Base-by-base conservation (phyloP, 106 monocot genomes). In the Allium fistulosum region DNA sequence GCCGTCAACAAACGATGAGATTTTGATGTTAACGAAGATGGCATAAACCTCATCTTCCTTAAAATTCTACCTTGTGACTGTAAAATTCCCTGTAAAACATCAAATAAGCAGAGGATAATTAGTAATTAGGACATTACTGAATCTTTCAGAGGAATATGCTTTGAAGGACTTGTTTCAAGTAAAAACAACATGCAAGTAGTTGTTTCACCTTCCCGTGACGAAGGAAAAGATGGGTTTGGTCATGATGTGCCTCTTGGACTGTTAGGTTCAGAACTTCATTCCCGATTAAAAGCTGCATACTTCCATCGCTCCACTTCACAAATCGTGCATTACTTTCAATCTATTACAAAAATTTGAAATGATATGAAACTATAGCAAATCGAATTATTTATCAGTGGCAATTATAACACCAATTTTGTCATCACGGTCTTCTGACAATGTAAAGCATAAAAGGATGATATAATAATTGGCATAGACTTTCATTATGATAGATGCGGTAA, bases 31-130 rank as follows among this genome's bases (percentile, higher is more conserved):
- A 97, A 81, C 26, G 96, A 97, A 72, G 96, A 97, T 67, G 96
- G 96, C 96, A 92, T 97, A 76, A 97, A 92, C 51, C 82, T 86
- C 96, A 97, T 97, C 75, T 97, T 97, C 58, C 51, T 79, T 70
- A 92, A 75, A 63, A 97, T 86, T 67, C 88, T 92, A 53, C 96
- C 96, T 92, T 97, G 96, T 45, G 96, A 97, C 80, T 97, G 96
- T 62, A 97, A 75, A 68, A 97, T 84, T 71, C 96, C 96, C 96
- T 97, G 70, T 67, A 71, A 65, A 61, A 37, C 2, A 37, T 4
- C 63, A 48, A 46, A 15, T 64, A 17, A n/a, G 9, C 13, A 14
- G 18, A 2, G 37, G 10, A 11, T 66, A 17, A 37, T 50, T 37
- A 37, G 14, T n/a, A 28, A 52, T 53, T 28, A 67, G 51, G 12